Evolutionary conservation across 2,329 filamentous ascomycete species (phyloP), one percentile per base, ranked within the genome.

Genomic region (Clonostachys rhizophaga): DNA sequence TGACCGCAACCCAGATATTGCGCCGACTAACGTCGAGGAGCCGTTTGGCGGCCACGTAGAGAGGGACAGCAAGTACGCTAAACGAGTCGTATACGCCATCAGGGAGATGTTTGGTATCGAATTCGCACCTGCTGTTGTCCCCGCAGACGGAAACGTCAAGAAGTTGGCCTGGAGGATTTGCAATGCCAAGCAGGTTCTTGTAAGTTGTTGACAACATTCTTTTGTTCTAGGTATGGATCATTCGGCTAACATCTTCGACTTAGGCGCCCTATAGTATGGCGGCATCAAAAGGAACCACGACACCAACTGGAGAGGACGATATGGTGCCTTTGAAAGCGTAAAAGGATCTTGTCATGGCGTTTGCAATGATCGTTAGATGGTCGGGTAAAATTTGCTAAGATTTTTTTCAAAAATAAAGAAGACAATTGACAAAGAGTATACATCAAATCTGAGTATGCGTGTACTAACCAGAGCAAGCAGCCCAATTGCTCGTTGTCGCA

Each of bases 51-150:
- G 82, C 43, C 75, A 91, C 39, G 87, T 96, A 2, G 91, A 96
- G 60, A 76, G 91, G 20, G 88, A 96, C 55, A 82, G 86, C 52
- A 96, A 95, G 66, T 97, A 91, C 58, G 87, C 92, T 1, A 89
- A 84, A 66, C 75, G 94, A 40, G 87, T 97, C 11, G 91, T 97
- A 1, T 97, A 95, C 65, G 94, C 91, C 5, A 89, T 99, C 30
- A 87, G 89, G 53, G 88, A 95, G 63, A 96, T 96, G 91, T 95
- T 99, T 64, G 94, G 91, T 45, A 88, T 99, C 50, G 94, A 99
- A 64, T 91, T 99, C 61, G 89, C 94, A 2, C 86, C 91, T 0
- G 89, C 90, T 41, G 92, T 97, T 1, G 94, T 99, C 34, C 83
- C 88, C 45, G 91, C 91, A 0, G 94, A 99, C 69, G 90, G 94